Base-by-base conservation (phyloP, 179 eudicot species). In the Beta macrorhiza region DNA sequence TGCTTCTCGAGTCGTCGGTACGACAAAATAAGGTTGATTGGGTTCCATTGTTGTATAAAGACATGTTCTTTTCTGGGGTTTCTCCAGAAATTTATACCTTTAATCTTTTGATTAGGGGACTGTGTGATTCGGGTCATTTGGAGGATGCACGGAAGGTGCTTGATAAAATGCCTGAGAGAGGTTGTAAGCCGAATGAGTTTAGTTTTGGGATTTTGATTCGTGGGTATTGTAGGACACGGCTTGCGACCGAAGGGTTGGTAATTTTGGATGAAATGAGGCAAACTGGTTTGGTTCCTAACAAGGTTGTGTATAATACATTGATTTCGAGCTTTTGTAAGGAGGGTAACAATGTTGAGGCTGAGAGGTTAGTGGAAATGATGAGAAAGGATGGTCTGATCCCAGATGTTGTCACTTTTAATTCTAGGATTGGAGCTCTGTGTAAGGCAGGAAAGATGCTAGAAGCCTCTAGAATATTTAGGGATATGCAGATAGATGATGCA, bases 381-480 rank as follows among this genome's bases (percentile, higher is more conserved):
- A 90, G 86, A 78, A 90, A 80, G 84, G 97, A 87, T 78, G 96
- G 94, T 17, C 86, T 92, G 4, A 59, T 63, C 76, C 99, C 99
- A 1, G 84, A 93, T 85, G 91, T 93, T 79, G 94, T 93, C 74
- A 95, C 97, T 64, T 95, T 95, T 69, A 95, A 95, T 88, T 90
- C 97, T 49, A 90, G 99, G 86, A 93, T 95, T 78, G 79, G 93
- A 12, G 90, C 93, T 84, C 87, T 95, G 52, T 93, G 99, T 84
- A 83, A 75, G 14, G 80, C 87, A 10, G 96, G 99, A 81, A 95
- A 92, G 86, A 81, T 92, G 84, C 82, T 91, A 32, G 99, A 95
- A 85, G 99, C 98, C 45, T 91, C 93, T 57, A 88, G 93, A 51
- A 92, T 95, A 81, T 95, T 93, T 74, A 86, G 97, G 87, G 99